Evolutionary conservation across 1,284 basidiomycete genomes (phyloP).

Genomic region (Pisolithus thermaeus): DNA sequence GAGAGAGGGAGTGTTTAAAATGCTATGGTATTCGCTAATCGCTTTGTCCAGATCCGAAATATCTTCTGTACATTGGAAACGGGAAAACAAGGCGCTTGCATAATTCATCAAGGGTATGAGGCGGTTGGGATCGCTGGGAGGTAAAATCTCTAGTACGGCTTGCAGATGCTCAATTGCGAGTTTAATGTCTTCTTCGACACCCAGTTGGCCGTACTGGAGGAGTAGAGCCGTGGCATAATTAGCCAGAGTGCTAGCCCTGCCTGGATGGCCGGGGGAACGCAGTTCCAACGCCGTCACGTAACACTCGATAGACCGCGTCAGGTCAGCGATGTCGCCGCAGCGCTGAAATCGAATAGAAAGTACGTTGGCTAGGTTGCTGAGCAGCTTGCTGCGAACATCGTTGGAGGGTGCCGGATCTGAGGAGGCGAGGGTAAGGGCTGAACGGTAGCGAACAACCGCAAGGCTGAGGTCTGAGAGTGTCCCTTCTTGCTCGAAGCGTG

Average conservation of each 20-base stretch:
- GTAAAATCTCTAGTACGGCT: conserved; percentile 18
- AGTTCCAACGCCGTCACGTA: conserved; percentile 21
- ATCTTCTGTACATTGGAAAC: conserved; percentile 21
- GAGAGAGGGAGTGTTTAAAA: conserved; percentile 13
- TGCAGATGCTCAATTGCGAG: conserved; percentile 22
- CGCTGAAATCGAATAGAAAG: conserved; percentile 26
- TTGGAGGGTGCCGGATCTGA: conserved; percentile 12
- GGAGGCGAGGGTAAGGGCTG: conserved; percentile 21
- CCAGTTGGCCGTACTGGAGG: conserved; percentile 16
- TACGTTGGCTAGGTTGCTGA: conserved; percentile 28
- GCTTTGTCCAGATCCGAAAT: conserved; percentile 19
- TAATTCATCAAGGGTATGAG: conserved; percentile 22
- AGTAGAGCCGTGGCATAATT: conserved; percentile 25
- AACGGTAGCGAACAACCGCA: conserved; percentile 23
- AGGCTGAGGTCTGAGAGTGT: conserved; percentile 20
- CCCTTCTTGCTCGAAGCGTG: conserved; percentile 16
- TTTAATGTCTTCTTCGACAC: conserved; percentile 20
- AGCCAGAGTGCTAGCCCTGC: conserved; percentile 16
- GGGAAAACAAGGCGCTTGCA: conserved; percentile 24
- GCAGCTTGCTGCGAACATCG: conserved; percentile 21
- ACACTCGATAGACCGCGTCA: conserved; percentile 29
- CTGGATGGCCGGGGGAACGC: conserved; percentile 18
- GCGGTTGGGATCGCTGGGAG: conserved; percentile 11
- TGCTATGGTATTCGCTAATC: conserved; percentile 20
- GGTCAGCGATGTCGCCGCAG: conserved; percentile 23